A percentile compares a stretch with the other conserved stretches of the same genome.
These are phyloP conservation scores for sweet orange (Citrus sinensis) DNA, from an alignment of 345 rosid species.

Conservation along the genomic window DNA sequence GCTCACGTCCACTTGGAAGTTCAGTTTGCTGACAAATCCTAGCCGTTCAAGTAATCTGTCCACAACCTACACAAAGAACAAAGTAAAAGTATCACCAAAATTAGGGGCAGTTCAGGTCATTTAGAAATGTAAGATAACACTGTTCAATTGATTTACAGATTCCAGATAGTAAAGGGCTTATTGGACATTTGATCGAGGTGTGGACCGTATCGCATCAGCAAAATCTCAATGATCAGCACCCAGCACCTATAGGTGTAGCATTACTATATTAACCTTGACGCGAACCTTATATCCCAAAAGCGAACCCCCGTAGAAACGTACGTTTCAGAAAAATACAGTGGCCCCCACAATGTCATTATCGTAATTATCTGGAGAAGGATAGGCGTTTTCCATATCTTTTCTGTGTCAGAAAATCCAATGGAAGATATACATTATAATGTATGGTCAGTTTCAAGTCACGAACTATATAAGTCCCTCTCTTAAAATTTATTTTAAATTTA, in stretches of 20 bases:
- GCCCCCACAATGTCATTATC: slow-evolving; percentile 16
- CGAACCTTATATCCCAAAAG: slow-evolving; percentile 10
- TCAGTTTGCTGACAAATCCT: slow-evolving; percentile 41
- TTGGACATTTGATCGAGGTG: slow-evolving; percentile 44
- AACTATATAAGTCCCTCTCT: slow-evolving; percentile 18
- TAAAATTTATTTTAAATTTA: neutral
- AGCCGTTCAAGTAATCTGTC: slow-evolving; percentile 51
- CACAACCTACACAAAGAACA: slow-evolving; percentile 33
- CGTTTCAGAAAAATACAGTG: neutral
- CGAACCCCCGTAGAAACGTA: neutral
- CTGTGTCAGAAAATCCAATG: slow-evolving; percentile 82
- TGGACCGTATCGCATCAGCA: slow-evolving; percentile 46
- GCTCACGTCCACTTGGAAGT: slow-evolving; percentile 53
- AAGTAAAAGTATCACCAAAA: neutral
- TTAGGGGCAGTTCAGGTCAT: slow-evolving; percentile 30
- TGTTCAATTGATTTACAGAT: slow-evolving; percentile 20
- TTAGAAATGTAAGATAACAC: neutral
- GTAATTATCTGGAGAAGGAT: slow-evolving; percentile 29
- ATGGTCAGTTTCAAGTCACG: slow-evolving; percentile 59
- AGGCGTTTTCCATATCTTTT: slow-evolving; percentile 22
- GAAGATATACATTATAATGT: slow-evolving; percentile 58
- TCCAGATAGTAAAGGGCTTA: slow-evolving; percentile 48
- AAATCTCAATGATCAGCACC: slow-evolving; percentile 34
- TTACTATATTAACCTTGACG: slow-evolving; percentile 30
- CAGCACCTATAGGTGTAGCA: neutral